These are phyloP conservation scores for Collybia nuda DNA, from an alignment of 768 basidiomycete species.

Conservation along the genomic window DNA sequence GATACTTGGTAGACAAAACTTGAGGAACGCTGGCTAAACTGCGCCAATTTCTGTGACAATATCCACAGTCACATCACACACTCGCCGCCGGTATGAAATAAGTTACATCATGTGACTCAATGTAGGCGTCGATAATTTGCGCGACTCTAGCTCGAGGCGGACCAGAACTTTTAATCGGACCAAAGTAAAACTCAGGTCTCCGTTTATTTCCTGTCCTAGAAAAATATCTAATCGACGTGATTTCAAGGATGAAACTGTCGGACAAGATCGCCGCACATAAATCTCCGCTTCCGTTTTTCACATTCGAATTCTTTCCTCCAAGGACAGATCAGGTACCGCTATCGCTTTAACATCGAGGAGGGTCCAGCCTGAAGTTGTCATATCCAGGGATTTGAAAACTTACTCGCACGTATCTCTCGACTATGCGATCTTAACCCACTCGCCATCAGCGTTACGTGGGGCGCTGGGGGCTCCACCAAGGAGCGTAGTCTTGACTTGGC, in stretches of 20 bases:
- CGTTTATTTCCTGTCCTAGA: too few species aligned
- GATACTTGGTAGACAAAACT: not conserved
- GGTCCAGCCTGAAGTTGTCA: not conserved
- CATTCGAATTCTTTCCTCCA: constrained; percentile 97
- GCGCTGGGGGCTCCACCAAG: constrained; percentile 91
- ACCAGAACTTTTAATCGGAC: not conserved
- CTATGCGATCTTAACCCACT: constrained; percentile 76
- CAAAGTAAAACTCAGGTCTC: not conserved
- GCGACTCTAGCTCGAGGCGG: constrained; percentile 1
- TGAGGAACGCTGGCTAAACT: not conserved
- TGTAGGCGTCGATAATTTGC: not conserved
- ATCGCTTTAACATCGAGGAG: not conserved
- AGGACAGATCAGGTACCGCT: constrained; percentile 77
- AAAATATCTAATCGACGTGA: not conserved
- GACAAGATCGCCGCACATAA: constrained; percentile 58
- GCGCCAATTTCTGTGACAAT: not conserved
- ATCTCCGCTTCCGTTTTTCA: constrained; percentile 70
- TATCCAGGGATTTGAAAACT: constrained; percentile 84
- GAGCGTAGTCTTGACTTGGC: constrained; percentile 89
- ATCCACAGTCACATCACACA: constrained; percentile 8
- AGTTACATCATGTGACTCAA: not conserved
- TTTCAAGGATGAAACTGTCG: constrained; percentile 62
- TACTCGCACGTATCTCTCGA: constrained; percentile 83
- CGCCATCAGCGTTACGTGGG: constrained; percentile 95
- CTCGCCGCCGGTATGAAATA: constrained; percentile 14